These are phyloP conservation scores for Amanita inopinata DNA, from an alignment of 768 basidiomycete species.

Conservation along the genomic window DNA sequence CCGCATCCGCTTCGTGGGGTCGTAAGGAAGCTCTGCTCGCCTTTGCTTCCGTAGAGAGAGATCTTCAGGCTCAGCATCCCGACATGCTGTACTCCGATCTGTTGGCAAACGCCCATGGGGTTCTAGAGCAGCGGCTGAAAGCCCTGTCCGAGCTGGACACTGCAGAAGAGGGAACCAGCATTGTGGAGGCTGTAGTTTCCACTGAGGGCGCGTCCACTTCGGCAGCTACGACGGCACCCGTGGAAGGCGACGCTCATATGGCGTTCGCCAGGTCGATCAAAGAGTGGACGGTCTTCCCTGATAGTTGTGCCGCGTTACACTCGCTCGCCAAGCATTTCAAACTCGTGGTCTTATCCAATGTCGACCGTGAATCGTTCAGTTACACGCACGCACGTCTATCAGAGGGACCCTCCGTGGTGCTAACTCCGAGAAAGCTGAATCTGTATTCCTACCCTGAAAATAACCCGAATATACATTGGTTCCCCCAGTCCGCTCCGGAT, in stretches of 20 bases:
- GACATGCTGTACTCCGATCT: conserved; percentile 52
- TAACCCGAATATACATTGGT: conserved; percentile 30
- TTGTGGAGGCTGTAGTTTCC: conserved; percentile 11
- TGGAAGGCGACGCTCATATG: conserved; percentile 22
- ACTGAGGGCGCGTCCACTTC: conserved; percentile 14
- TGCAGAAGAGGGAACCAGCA: conserved; percentile 9
- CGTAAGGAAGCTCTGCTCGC: conserved; percentile 42
- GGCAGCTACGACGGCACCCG: conserved; percentile 6
- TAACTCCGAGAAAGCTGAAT: conserved; percentile 15
- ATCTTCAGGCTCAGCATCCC: conserved; percentile 49
- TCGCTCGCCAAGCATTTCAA: conserved; percentile 53
- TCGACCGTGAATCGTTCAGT: conserved; percentile 55
- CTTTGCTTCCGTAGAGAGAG: conserved; percentile 42
- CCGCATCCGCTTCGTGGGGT: conserved; percentile 32
- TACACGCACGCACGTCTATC: conserved; percentile 49
- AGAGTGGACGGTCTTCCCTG: conserved; percentile 58
- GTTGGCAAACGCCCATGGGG: conserved; percentile 38
- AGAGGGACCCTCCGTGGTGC: conserved; percentile 16
- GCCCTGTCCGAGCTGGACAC: conserved; percentile 18
- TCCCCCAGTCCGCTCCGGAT: conserved; percentile 27
- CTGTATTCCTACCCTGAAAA: conserved; percentile 24
- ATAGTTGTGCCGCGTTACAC: conserved; percentile 51
- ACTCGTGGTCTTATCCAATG: conserved; percentile 68
- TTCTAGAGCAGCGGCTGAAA: conserved; percentile 26
- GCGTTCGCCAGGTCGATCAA: conserved; percentile 51